Evolutionary conservation across 73 alveolate genomes (phyloP).

Genomic region (Paramecium tetraurelia): DNA sequence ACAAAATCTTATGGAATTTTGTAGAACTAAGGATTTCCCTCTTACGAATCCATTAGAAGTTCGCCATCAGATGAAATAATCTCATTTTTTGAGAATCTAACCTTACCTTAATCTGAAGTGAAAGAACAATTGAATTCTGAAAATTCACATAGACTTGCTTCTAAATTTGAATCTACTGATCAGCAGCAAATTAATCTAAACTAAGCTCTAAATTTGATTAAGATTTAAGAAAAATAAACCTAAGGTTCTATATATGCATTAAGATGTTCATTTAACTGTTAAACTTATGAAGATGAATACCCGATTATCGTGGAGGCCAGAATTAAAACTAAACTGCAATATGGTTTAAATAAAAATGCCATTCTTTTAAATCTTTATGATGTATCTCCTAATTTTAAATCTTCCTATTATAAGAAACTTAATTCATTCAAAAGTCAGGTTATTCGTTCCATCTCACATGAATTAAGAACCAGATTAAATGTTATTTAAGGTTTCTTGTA

Average conservation of each 20-base stretch:
- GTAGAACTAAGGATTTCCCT: not conserved
- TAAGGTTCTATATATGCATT: not conserved
- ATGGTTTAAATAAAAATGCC: constrained; percentile 1
- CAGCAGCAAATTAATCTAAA: not conserved
- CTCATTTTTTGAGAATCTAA: not conserved
- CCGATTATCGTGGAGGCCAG: not conserved
- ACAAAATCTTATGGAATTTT: not conserved
- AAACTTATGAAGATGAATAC: not conserved
- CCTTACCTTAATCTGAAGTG: not conserved
- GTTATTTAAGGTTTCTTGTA: not conserved
- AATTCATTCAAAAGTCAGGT: not conserved
- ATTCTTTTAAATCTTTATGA: not conserved
- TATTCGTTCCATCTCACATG: not conserved
- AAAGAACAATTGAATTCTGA: not conserved
- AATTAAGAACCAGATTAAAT: constrained; percentile 40
- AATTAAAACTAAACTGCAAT: not conserved
- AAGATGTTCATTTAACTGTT: not conserved
- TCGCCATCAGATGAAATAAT: not conserved
- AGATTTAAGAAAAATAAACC: not conserved
- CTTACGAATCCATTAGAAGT: not conserved
- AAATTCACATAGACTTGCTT: not conserved
- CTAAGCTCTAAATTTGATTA: not conserved
- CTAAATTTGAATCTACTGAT: not conserved
- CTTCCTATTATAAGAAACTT: not conserved
- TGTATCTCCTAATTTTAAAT: not conserved